Evolutionary conservation across 2,329 filamentous ascomycete genomes (phyloP).

Genomic region (Corinectria fuckeliana): DNA sequence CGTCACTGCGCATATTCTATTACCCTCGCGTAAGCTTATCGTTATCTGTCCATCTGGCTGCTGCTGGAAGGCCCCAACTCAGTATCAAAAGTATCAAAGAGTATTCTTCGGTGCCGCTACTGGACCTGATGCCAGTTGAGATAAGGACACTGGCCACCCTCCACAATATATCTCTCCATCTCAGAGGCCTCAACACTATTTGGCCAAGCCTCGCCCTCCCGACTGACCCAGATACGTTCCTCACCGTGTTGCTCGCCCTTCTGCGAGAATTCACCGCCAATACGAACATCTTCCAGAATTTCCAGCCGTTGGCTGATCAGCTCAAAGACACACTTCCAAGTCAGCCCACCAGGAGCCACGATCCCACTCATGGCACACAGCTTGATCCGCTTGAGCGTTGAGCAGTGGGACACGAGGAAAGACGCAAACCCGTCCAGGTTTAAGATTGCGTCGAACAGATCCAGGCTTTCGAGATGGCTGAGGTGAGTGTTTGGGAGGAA

Average conservation of each 20-base stretch:
- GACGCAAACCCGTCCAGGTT: slow-evolving; percentile 24
- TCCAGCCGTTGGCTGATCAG: slow-evolving; percentile 17
- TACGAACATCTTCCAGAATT: slow-evolving; percentile 11
- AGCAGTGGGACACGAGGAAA: slow-evolving; percentile 22
- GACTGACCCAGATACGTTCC: not conserved
- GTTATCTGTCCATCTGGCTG: not conserved
- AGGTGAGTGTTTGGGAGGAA: slow-evolving; percentile 28
- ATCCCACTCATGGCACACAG: slow-evolving; percentile 20
- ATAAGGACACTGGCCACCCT: slow-evolving; percentile 27
- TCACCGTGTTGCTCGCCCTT: slow-evolving; percentile 7
- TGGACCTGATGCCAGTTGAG: slow-evolving; percentile 18
- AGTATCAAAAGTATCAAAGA: no score
- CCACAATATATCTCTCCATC: slow-evolving; percentile 26
- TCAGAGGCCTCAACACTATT: slow-evolving; percentile 5
- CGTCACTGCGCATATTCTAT: not conserved
- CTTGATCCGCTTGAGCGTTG: slow-evolving; percentile 22
- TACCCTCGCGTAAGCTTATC: not conserved
- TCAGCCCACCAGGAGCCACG: slow-evolving; percentile 12
- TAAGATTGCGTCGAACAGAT: slow-evolving; percentile 19
- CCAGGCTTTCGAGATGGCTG: slow-evolving; percentile 27
- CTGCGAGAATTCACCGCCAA: slow-evolving; percentile 21
- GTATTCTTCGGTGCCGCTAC: not conserved
- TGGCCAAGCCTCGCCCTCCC: not conserved
- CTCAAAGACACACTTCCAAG: slow-evolving; percentile 28
- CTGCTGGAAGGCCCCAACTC: not conserved